Evolutionary conservation across 2,329 filamentous ascomycete species (phyloP).

Genomic region (Emergomyces pasteurianus): DNA sequence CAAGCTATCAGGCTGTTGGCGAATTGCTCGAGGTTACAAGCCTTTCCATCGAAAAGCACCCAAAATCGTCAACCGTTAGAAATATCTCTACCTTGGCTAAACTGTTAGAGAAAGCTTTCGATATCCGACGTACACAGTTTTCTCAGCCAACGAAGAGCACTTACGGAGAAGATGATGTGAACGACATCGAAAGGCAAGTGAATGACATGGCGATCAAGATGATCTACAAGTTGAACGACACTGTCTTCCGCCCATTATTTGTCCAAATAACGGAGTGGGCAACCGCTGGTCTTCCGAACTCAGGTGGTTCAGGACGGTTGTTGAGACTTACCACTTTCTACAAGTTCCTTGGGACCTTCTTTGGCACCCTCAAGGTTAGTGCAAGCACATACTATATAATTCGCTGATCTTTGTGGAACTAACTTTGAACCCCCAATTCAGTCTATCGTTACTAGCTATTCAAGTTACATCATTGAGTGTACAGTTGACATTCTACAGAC

Average conservation of each 20-base stretch:
- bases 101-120: constrained; percentile 43
- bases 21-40: constrained; percentile 62
- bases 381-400: background rate
- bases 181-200: constrained; percentile 50
- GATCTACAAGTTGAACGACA: constrained; percentile 94
- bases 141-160: constrained; percentile 17
- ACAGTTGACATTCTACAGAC: constrained; percentile 50
- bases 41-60: constrained; percentile 60
- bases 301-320: constrained; percentile 45
- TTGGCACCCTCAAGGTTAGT: constrained; percentile 61
- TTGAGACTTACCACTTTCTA: constrained; percentile 66
- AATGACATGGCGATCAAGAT: constrained; percentile 71
- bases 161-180: constrained; percentile 38
- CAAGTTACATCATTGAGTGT: constrained; percentile 70
- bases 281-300: constrained; percentile 47
- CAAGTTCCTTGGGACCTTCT: constrained; percentile 67
- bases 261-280: constrained; percentile 76
- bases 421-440: constrained; percentile 15
- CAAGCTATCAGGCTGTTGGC: constrained; percentile 42
- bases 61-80: constrained; percentile 68
- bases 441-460: constrained; percentile 88
- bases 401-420: background rate
- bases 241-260: constrained; percentile 85
- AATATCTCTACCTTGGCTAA: constrained; percentile 58
- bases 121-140: constrained; percentile 32